A percentile compares a stretch with the other conserved stretches of the same genome.
Evolutionary conservation across 2,329 filamentous ascomycete species (phyloP).

Genomic region (Phaeophleospora eucalypticola): DNA sequence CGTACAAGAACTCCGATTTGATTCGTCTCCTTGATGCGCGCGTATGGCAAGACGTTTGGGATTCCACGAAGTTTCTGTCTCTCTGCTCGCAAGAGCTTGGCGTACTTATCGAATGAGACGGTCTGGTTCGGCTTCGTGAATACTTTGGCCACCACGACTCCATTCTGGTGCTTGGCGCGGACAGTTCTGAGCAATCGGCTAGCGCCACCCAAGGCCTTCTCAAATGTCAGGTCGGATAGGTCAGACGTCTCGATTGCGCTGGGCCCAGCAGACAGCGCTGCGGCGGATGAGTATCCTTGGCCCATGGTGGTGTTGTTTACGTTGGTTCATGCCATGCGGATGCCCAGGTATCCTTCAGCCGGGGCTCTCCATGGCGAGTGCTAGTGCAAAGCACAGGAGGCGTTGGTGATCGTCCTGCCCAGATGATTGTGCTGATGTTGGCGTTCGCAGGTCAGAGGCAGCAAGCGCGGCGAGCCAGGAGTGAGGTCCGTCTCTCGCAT

Average conservation of each 20-base stretch:
- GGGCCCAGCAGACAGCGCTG: constrained; percentile 83
- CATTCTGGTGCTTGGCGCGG: constrained; percentile 82
- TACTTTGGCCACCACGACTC: constrained; percentile 88
- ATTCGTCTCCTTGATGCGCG: constrained; percentile 85
- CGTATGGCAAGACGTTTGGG: constrained; percentile 85
- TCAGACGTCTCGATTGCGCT: constrained; percentile 93
- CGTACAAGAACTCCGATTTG: constrained; percentile 89
- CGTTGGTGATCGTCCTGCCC: no score
- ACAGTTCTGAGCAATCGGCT: constrained; percentile 98
- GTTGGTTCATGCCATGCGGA: neutral
- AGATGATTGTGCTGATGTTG: no score
- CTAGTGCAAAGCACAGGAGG: no score
- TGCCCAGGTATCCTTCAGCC: no score
- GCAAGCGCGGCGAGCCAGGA: no score
- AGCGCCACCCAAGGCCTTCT: constrained; percentile 84
- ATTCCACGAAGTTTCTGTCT: constrained; percentile 73
- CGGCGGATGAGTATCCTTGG: constrained; percentile 84
- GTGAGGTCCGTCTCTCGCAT: no score
- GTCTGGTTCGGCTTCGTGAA: constrained; percentile 78
- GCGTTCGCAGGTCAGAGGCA: no score
- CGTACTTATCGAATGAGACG: constrained; percentile 76
- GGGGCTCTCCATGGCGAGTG: no score
- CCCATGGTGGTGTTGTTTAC: constrained; percentile 61
- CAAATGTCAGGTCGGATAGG: constrained; percentile 83
- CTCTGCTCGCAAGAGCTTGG: constrained; percentile 77